These are phyloP conservation scores for Colletotrichum navitas DNA, from an alignment of 2,329 filamentous ascomycete species.

Conservation along the genomic window DNA sequence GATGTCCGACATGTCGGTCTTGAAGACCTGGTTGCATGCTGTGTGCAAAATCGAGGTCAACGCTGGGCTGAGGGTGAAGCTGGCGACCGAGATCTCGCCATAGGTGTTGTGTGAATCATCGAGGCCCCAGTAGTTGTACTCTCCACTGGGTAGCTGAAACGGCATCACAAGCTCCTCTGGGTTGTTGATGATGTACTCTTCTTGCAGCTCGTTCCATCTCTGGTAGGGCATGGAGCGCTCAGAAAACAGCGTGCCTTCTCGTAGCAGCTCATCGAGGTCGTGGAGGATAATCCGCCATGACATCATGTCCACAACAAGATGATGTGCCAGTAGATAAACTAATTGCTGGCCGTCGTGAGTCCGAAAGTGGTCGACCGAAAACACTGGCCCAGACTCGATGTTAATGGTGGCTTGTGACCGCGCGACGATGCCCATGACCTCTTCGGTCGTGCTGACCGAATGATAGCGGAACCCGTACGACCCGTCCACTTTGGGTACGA, in stretches of 20 bases:
- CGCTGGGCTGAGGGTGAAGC: slow-evolving; percentile 59
- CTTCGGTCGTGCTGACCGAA: slow-evolving; percentile 54
- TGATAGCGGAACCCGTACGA: slow-evolving; percentile 62
- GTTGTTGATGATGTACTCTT: slow-evolving; percentile 51
- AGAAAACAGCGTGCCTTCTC: slow-evolving; percentile 58
- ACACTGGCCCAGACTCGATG: slow-evolving; percentile 64
- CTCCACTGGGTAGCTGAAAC: slow-evolving; percentile 55
- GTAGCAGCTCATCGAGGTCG: slow-evolving; percentile 64
- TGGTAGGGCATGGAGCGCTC: slow-evolving; percentile 61
- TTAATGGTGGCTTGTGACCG: slow-evolving; percentile 60
- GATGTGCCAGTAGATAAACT: slow-evolving; percentile 64
- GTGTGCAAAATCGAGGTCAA: slow-evolving; percentile 58
- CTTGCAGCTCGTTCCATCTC: slow-evolving; percentile 63
- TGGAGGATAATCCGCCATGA: slow-evolving; percentile 65
- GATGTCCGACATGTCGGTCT: slow-evolving; percentile 66
- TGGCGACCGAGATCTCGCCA: slow-evolving; percentile 55
- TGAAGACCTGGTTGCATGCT: slow-evolving; percentile 59
- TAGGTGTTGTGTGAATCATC: slow-evolving; percentile 59
- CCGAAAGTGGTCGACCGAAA: slow-evolving; percentile 62
- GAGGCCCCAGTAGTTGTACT: slow-evolving; percentile 64
- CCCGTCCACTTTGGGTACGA: slow-evolving; percentile 54
- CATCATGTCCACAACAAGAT: slow-evolving; percentile 63
- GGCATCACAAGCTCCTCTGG: slow-evolving; percentile 51
- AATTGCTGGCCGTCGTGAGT: slow-evolving; percentile 60
- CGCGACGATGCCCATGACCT: slow-evolving; percentile 57